phyloP scores from a whole-genome alignment of 257 asterid genomes.

The Buddleja alternifolia region DNA sequence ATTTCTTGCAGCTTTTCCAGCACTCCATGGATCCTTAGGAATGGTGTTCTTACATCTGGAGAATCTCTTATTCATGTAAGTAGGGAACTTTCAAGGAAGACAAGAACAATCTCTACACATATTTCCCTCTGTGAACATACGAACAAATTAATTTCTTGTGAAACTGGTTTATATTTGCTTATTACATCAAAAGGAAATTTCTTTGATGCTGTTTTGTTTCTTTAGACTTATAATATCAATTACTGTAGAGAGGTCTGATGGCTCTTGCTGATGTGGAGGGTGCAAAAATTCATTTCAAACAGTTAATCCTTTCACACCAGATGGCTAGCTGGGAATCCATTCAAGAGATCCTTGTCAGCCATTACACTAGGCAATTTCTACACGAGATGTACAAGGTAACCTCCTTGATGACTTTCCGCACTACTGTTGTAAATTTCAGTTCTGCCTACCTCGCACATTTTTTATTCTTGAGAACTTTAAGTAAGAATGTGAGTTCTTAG shows the following conservation, averaged over 20 bases:
- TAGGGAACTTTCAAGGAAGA: slow-evolving; percentile 29
- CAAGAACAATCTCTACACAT: slow-evolving; percentile 11
- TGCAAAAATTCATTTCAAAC: slow-evolving; percentile 86
- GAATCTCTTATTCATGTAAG: slow-evolving; percentile 95
- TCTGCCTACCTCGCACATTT: not conserved
- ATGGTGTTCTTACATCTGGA: slow-evolving; percentile 87
- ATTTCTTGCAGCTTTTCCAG: slow-evolving; percentile 80
- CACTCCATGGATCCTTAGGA: slow-evolving; percentile 92
- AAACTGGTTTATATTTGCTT: slow-evolving; percentile 15
- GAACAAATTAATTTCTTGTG: not conserved
- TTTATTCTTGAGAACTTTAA: not conserved
- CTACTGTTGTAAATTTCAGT: slow-evolving; percentile 14
- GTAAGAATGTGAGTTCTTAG: not conserved
- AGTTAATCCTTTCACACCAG: slow-evolving; percentile 80
- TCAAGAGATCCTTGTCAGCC: slow-evolving; percentile 81
- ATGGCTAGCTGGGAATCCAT: slow-evolving; percentile 97
- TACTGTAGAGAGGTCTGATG: slow-evolving; percentile 88
- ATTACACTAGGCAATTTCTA: slow-evolving; percentile 85
- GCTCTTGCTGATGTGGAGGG: slow-evolving; percentile 99
- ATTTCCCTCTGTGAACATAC: not conserved
- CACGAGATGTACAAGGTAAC: slow-evolving; percentile 97
- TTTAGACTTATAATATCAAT: slow-evolving; percentile 28
- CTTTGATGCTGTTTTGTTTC: slow-evolving; percentile 14
- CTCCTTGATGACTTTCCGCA: slow-evolving; percentile 15
- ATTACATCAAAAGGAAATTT: slow-evolving; percentile 3